Percentiles rank a stretch among this genome's conserved stretches.
These are phyloP conservation scores for Blepharisma stoltei DNA, from an alignment of 73 alveolate species.

Conservation along the genomic window DNA sequence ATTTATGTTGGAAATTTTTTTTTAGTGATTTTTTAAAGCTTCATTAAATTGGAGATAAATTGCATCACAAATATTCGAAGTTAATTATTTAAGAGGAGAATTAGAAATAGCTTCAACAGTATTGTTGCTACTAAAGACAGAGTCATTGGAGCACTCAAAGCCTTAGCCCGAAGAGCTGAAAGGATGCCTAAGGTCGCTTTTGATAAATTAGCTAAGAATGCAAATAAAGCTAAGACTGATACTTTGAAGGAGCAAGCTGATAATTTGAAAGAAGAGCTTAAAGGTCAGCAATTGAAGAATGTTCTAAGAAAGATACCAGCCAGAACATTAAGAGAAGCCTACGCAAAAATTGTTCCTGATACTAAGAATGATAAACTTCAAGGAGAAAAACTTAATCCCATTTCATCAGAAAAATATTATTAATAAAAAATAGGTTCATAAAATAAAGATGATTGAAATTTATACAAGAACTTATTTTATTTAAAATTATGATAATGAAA, in stretches of 20 bases:
- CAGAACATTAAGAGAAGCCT: background rate
- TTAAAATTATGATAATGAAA: no score
- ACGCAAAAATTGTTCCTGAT: background rate
- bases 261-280: background rate
- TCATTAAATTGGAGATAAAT: no score
- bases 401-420: no score
- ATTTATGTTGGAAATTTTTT: no score
- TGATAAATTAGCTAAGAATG: background rate
- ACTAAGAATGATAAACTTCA: no score
- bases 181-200: background rate
- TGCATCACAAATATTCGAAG: no score
- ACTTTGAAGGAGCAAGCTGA: background rate
- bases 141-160: background rate
- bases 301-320: slow-evolving; percentile 1
- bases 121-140: background rate
- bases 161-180: background rate
- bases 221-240: background rate
- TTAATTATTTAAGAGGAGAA: no score
- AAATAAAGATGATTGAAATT: no score
- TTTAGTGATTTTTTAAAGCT: no score
- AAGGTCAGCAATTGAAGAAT: background rate
- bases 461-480: no score
- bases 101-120: background rate
- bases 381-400: slow-evolving; percentile 10
- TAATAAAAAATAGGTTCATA: no score